A percentile compares a stretch with the other conserved stretches of the same genome.
Conservation (phyloP, 2,329 filamentous ascomycete species). For the Xylariaceae sp. region DNA sequence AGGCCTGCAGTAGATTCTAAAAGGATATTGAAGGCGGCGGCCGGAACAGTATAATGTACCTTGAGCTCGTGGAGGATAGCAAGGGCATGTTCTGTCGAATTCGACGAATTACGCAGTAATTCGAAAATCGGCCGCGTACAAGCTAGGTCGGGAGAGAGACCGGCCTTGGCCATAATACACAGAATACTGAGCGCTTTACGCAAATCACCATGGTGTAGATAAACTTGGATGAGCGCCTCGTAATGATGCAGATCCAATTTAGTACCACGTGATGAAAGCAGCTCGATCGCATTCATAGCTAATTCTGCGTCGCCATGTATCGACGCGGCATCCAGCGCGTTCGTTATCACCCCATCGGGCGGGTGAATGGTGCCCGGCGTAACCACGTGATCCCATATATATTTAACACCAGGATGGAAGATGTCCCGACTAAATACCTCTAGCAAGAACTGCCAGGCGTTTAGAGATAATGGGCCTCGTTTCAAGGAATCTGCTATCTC, state of each 20-base stretch:
- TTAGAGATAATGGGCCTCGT: slow-evolving; percentile 20
- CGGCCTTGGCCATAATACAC: slow-evolving; percentile 65
- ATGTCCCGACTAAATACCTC: slow-evolving; percentile 62
- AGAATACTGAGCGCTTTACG: slow-evolving; percentile 62
- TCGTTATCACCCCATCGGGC: slow-evolving; percentile 58
- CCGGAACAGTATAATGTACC: slow-evolving; percentile 32
- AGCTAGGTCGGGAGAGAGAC: slow-evolving; percentile 49
- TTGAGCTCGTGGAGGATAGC: slow-evolving; percentile 51
- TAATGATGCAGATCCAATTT: slow-evolving; percentile 65
- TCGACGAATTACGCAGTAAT: slow-evolving; percentile 44
- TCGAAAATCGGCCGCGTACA: slow-evolving; percentile 60
- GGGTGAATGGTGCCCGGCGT: slow-evolving; percentile 51
- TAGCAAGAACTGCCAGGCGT: slow-evolving; percentile 62
- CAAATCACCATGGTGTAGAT: slow-evolving; percentile 56
- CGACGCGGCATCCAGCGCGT: slow-evolving; percentile 67
- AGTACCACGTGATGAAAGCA: slow-evolving; percentile 53
- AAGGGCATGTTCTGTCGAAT: slow-evolving; percentile 48
- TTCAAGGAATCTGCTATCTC: slow-evolving; percentile 22
- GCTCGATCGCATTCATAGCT: slow-evolving; percentile 63
- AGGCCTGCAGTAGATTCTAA: slow-evolving; percentile 32
- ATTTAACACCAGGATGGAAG: slow-evolving; percentile 59
- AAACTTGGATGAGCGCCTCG: slow-evolving; percentile 69
- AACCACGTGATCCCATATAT: slow-evolving; percentile 67
- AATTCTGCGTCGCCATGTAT: slow-evolving; percentile 61
- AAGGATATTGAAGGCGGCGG: slow-evolving; percentile 38